These are phyloP conservation scores for Uronychia binucleata DNA, from an alignment of 73 alveolate species.

Conservation along the genomic window DNA sequence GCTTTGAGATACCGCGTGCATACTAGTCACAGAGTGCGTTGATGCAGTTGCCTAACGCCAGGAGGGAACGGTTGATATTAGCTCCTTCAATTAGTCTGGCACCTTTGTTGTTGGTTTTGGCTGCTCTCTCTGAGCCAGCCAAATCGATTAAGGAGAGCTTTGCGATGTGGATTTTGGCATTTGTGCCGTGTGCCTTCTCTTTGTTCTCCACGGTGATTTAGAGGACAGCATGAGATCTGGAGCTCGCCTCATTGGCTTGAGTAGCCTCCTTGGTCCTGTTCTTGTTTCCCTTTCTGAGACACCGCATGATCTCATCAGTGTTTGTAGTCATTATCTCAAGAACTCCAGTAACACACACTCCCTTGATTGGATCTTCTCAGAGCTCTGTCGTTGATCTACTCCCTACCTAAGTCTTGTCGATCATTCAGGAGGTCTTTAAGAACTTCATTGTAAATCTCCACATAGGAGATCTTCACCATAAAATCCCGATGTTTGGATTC, in stretches of 20 bases:
- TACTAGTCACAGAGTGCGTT: constrained; percentile 81
- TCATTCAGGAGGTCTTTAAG: constrained; percentile 84
- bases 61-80: constrained; percentile 89
- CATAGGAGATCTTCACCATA: constrained; percentile 86
- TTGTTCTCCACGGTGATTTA: constrained; percentile 54
- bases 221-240: constrained; percentile 95
- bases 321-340: constrained; percentile 90
- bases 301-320: constrained; percentile 83
- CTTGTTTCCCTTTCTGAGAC: constrained; percentile 79
- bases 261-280: constrained; percentile 89
- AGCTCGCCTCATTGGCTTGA: constrained; percentile 78
- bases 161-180: constrained; percentile 52
- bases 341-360: constrained; percentile 89
- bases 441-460: constrained; percentile 95
- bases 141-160: constrained; percentile 90
- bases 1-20: constrained; percentile 72
- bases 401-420: constrained; percentile 79
- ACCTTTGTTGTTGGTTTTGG: constrained; percentile 64
- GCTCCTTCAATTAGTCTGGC: constrained; percentile 91
- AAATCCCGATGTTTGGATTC: constrained; percentile 73
- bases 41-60: constrained; percentile 94
- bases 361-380: constrained; percentile 95
- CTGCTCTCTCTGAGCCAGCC: constrained; percentile 97
- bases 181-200: constrained; percentile 54
- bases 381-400: no score